Base-by-base conservation (phyloP, 495 filamentous ascomycete genomes). In the Rusavskia elegans region DNA sequence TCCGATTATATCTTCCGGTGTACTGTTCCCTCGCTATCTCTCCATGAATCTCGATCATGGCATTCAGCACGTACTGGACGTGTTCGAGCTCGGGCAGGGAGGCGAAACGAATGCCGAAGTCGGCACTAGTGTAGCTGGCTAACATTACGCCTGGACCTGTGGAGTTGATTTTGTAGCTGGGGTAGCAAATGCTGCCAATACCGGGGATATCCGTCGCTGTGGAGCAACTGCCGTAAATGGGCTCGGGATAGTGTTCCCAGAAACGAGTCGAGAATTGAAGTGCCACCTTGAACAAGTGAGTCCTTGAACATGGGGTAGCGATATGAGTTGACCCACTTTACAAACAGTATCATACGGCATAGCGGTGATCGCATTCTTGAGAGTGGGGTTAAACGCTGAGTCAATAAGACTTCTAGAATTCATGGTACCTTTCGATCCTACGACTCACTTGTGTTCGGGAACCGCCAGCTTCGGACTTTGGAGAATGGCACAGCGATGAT, bases 221-320 rank as follows among this genome's bases (percentile, higher is more conserved):
- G 17, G 71, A 72, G 55, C 81, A 84, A 1, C 78, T 76, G 37
- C 82, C 82, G 52, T 74, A 66, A 59, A 85, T 84, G 6, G 82
- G 82, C 13, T 71, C 64, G 14, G 64, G 58, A 51, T 73, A 67
- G 40, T 83, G 73, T 54, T 84, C 82, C 82, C 82, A 85, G 72
- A 85, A 85, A 4, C 82, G 73, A 0, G 75, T 73, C 52, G 67
- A 61, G 63, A 78, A 85, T 40, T 79, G 78, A 3, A 85, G 68
- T 0, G 81, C 72, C 0, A 85, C 61, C 48, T 50, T 29, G 25
- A 27, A 6, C 2, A 3, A 27, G 25, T 27, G 25, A 27, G 25
- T 27, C 2, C 7, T 6, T 27, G 25, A 27, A 3, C 7, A 27
- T 27, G 25, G 4, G 4, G 25, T 27, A 27, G 2, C 25, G 25